Conservation (phyloP, 345 rosid genomes). For the Euphorbia pulcherrima region DNA sequence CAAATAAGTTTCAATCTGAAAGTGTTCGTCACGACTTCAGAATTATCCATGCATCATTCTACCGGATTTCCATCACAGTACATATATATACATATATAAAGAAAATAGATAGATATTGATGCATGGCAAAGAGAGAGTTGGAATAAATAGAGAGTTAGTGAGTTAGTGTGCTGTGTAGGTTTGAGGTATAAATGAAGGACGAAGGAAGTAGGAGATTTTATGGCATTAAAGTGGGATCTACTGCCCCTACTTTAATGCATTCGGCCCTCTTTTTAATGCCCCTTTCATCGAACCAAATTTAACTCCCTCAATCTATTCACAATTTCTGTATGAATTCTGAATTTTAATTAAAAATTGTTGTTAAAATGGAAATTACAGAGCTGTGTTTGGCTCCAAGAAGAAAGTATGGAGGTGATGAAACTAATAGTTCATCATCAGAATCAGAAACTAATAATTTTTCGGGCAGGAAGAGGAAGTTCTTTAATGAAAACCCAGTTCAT, state of each 20-base stretch:
- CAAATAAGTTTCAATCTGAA: too few species aligned
- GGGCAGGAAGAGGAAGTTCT: constrained; percentile 38
- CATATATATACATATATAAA: too few species aligned
- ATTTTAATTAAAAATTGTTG: background rate
- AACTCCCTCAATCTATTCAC: too few species aligned
- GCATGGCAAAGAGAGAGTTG: background rate
- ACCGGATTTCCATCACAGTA: too few species aligned
- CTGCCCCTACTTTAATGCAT: constrained; percentile 43
- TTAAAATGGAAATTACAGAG: constrained; percentile 41
- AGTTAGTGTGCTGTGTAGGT: constrained; percentile 20
- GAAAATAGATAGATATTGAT: background rate
- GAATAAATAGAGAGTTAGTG: background rate
- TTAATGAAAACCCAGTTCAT: constrained; percentile 13
- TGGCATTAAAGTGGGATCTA: constrained; percentile 46
- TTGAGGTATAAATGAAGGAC: constrained; percentile 29
- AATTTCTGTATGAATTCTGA: background rate
- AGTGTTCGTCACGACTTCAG: too few species aligned
- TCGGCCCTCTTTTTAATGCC: constrained; percentile 44
- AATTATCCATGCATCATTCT: too few species aligned
- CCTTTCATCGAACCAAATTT: constrained; percentile 23
- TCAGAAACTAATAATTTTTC: constrained; percentile 28
- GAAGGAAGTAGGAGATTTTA: constrained; percentile 16
- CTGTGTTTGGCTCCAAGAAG: constrained; percentile 36
- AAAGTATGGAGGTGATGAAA: constrained; percentile 12
- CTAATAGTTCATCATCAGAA: constrained; percentile 30